Conservation (phyloP, 179 eudicot genomes). For the Spergularia azorica region DNA sequence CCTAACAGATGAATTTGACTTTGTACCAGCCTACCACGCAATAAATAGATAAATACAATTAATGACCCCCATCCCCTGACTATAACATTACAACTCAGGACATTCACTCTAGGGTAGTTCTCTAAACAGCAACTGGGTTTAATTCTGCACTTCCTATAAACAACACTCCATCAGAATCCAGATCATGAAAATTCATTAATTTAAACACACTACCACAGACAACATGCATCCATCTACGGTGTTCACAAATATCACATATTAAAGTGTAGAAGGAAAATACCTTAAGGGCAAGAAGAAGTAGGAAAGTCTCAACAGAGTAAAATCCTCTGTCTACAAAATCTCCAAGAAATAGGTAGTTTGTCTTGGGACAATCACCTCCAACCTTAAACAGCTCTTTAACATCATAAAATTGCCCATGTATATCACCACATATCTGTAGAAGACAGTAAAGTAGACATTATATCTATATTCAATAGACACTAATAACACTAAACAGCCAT, state of each 20-base stretch:
- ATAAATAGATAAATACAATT: too few species aligned
- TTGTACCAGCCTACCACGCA: background rate
- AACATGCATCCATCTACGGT: slow-evolving; percentile 9
- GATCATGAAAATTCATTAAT: slow-evolving; percentile 6
- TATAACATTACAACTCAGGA: background rate
- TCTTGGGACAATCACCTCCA: slow-evolving; percentile 98
- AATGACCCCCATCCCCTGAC: background rate
- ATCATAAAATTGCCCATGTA: slow-evolving; percentile 98
- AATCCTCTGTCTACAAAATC: slow-evolving; percentile 97
- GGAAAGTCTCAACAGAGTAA: slow-evolving; percentile 93
- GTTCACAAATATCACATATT: background rate
- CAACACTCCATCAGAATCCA: slow-evolving; percentile 4
- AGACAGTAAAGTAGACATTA: slow-evolving; percentile 11
- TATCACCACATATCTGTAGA: slow-evolving; percentile 92
- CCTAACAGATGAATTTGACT: slow-evolving; percentile 1
- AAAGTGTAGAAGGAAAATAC: slow-evolving; percentile 34
- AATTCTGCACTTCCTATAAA: slow-evolving; percentile 11
- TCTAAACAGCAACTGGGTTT: slow-evolving; percentile 2
- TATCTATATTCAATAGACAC: background rate
- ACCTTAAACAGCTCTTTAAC: slow-evolving; percentile 93
- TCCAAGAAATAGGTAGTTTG: slow-evolving; percentile 92
- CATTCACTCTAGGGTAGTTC: background rate
- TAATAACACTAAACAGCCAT: slow-evolving; percentile 4
- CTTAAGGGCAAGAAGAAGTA: slow-evolving; percentile 92
- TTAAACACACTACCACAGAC: background rate